phyloP scores from a whole-genome alignment of 176 grass and related monocot species.

The Canna indica region DNA sequence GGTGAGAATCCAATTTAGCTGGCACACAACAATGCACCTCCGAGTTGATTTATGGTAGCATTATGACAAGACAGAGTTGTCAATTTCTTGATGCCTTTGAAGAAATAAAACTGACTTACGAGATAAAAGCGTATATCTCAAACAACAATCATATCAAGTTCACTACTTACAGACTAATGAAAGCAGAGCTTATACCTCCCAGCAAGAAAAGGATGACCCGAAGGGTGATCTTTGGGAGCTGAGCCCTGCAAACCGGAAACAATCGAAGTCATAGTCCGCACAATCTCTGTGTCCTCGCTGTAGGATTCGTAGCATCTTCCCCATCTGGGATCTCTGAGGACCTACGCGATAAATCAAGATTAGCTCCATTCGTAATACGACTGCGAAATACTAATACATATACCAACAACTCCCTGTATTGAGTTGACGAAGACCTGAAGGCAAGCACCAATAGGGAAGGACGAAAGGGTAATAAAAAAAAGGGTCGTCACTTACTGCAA shows the following conservation, averaged over 20 bases:
- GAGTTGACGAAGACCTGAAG: too few species aligned
- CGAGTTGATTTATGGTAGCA: too few species aligned
- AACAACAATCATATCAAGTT: too few species aligned
- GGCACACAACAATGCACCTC: too few species aligned
- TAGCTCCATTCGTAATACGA: not conserved
- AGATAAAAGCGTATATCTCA: too few species aligned
- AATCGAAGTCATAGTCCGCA: slow-evolving; percentile 42
- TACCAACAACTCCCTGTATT: not conserved
- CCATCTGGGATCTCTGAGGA: slow-evolving; percentile 77
- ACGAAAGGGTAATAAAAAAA: too few species aligned
- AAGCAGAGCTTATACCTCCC: not conserved
- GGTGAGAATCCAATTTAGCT: too few species aligned
- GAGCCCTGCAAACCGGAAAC: slow-evolving; percentile 66
- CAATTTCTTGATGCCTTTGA: too few species aligned
- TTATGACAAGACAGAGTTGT: too few species aligned
- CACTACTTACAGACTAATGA: not conserved
- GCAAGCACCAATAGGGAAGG: too few species aligned
- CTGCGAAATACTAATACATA: not conserved
- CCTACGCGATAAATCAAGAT: slow-evolving; percentile 23
- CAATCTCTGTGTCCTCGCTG: slow-evolving; percentile 68
- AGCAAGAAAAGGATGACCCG: slow-evolving; percentile 50
- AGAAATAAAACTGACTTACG: too few species aligned
- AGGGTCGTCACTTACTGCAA: slow-evolving; percentile 42
- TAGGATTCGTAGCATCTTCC: slow-evolving; percentile 80
- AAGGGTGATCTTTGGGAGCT: slow-evolving; percentile 34